These are phyloP conservation scores for Colletotrichum eremochloae DNA, from an alignment of 2,329 filamentous ascomycete genomes.

Conservation along the genomic window DNA sequence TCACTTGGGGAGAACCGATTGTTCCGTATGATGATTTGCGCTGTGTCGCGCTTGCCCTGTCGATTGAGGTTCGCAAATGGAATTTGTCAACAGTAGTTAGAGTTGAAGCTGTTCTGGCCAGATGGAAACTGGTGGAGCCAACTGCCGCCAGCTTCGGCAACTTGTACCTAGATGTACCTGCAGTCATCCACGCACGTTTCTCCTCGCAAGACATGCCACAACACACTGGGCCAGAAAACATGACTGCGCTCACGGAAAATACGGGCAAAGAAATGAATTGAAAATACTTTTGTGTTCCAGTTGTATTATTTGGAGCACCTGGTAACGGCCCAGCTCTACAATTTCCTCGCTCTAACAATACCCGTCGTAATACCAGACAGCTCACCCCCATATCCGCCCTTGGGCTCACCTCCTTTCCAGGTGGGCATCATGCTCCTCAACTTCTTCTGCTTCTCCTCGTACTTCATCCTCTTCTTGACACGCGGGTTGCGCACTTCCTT, in stretches of 20 bases:
- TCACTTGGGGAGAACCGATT: neutral
- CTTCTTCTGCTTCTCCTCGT: conserved; percentile 98
- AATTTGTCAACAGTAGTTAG: neutral
- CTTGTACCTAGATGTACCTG: neutral
- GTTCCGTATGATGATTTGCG: conserved; percentile 3
- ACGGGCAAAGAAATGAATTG: neutral
- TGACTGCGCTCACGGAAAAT: neutral
- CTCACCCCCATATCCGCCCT: conserved; percentile 91
- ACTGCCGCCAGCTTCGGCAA: conserved; percentile 26
- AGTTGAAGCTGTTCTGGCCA: conserved; percentile 35
- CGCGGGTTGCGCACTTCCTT: conserved; percentile 96
- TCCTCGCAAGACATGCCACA: neutral
- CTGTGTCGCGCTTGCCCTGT: conserved; percentile 22
- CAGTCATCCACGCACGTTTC: neutral
- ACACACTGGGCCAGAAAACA: neutral
- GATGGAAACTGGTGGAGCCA: conserved; percentile 33
- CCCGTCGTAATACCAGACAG: conserved; percentile 95
- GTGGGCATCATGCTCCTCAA: conserved; percentile 85
- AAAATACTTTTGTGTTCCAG: conserved; percentile 25
- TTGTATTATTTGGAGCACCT: conserved; percentile 39
- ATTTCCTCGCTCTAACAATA: conserved; percentile 91
- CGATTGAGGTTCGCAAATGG: neutral
- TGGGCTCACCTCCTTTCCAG: conserved; percentile 87
- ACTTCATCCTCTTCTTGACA: conserved; percentile 98
- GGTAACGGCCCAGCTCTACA: conserved; percentile 63